These are phyloP conservation scores for Echria macrotheca DNA, from an alignment of 495 filamentous ascomycete species.

Conservation along the genomic window DNA sequence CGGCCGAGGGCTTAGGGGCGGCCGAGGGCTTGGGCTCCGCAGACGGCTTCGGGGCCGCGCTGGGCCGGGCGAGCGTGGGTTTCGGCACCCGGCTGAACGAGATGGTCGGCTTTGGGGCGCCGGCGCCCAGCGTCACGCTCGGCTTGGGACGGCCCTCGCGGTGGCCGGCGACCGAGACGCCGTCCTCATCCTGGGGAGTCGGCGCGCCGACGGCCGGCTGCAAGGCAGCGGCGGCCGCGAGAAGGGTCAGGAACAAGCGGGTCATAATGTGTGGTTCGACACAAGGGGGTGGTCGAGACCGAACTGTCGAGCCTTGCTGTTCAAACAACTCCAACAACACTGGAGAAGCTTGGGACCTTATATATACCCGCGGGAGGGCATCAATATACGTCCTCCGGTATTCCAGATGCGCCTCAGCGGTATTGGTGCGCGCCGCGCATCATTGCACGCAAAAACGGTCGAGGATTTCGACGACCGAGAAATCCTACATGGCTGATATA, in stretches of 20 bases:
- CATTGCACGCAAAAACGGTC: background rate
- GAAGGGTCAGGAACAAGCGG: constrained; percentile 16
- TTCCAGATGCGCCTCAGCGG: no score
- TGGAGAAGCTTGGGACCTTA: background rate
- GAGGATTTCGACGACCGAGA: background rate
- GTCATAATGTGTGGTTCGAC: constrained; percentile 9
- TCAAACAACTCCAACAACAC: background rate
- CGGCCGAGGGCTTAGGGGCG: constrained; percentile 4
- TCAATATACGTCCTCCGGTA: no score
- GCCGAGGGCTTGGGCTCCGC: constrained; percentile 23
- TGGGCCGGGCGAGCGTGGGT: constrained; percentile 3
- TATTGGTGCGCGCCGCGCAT: constrained; percentile 4
- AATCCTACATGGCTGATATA: constrained; percentile 9
- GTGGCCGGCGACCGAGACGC: background rate
- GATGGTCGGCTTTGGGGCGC: background rate
- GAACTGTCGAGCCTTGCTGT: constrained; percentile 5
- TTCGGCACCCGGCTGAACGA: background rate
- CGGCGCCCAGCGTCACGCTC: background rate
- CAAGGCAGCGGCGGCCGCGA: constrained; percentile 14
- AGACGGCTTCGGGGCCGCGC: background rate
- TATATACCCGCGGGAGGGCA: no score
- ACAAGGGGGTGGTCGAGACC: background rate
- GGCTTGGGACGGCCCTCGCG: constrained; percentile 6
- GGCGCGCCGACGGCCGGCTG: constrained; percentile 7
- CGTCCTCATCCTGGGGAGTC: constrained; percentile 6